These are phyloP conservation scores for Bruguiera hainesii DNA, from an alignment of 441 rosid genomes.

Conservation along the genomic window DNA sequence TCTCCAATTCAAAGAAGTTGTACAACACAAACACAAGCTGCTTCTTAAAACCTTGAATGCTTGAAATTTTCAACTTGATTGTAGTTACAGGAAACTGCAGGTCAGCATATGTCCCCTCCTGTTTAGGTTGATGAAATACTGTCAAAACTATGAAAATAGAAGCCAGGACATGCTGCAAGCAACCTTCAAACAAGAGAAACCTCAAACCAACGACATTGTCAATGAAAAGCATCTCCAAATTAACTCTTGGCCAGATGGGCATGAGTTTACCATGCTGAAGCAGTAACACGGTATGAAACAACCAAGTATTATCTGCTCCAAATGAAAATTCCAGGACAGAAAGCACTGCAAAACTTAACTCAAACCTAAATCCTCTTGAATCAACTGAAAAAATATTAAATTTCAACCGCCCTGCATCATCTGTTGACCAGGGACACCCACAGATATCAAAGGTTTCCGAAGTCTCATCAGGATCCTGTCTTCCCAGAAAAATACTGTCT, in stretches of 20 bases:
- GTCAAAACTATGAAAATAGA: slow-evolving; percentile 52
- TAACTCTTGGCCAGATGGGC: slow-evolving; percentile 61
- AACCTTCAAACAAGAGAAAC: slow-evolving; percentile 70
- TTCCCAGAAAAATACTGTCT: slow-evolving; percentile 26
- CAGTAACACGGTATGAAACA: slow-evolving; percentile 39
- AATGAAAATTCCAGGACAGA: slow-evolving; percentile 33
- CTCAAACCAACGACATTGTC: slow-evolving; percentile 71
- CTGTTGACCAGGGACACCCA: slow-evolving; percentile 27
- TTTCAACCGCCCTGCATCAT: slow-evolving; percentile 31
- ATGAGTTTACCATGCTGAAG: slow-evolving; percentile 57
- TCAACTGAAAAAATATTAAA: slow-evolving; percentile 33
- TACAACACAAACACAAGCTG: slow-evolving; percentile 59
- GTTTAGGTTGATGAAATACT: slow-evolving; percentile 42
- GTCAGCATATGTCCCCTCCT: slow-evolving; percentile 43
- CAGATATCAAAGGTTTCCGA: slow-evolving; percentile 13
- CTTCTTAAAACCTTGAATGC: slow-evolving; percentile 43
- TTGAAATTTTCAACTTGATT: slow-evolving; percentile 63
- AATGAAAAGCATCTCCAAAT: slow-evolving; percentile 85
- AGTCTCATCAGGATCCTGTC: slow-evolving; percentile 31
- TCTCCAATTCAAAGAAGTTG: slow-evolving; percentile 53
- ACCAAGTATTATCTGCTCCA: slow-evolving; percentile 36
- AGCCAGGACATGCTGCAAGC: slow-evolving; percentile 63
- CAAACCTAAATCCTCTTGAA: slow-evolving; percentile 36
- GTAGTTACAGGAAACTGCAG: slow-evolving; percentile 66
- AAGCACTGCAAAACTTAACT: slow-evolving; percentile 33